Conservation (phyloP, 805 yeast species). For the Tetrapisispora arboricola region DNA sequence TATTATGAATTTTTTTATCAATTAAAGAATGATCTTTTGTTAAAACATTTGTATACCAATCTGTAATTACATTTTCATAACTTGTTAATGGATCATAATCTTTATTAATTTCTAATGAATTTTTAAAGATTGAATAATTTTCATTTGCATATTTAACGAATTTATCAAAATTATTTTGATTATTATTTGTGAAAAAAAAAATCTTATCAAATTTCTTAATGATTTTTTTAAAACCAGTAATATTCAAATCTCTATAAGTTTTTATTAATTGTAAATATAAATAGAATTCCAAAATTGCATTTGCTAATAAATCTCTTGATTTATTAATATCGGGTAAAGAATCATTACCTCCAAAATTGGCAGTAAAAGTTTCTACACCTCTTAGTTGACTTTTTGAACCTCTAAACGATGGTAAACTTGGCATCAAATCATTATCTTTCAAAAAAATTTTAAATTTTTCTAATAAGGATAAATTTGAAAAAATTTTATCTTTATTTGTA, state of each 20-base stretch:
- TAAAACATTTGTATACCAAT: constrained; percentile 33
- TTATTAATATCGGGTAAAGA: constrained; percentile 1
- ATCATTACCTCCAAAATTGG: neutral
- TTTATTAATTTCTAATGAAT: constrained; percentile 13
- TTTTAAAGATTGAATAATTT: constrained; percentile 21
- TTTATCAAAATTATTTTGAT: constrained; percentile 17
- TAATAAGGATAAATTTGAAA: neutral
- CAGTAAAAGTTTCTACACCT: constrained; percentile 3
- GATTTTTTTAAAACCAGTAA: constrained; percentile 83
- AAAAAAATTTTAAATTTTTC: neutral
- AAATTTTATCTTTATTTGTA: neutral
- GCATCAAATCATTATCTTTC: constrained; percentile 1
- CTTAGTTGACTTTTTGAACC: neutral
- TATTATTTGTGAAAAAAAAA: constrained; percentile 5
- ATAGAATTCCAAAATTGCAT: constrained; percentile 26
- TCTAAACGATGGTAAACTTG: neutral
- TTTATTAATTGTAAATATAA: constrained; percentile 25
- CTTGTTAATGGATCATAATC: constrained; percentile 22
- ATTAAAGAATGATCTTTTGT: constrained; percentile 14
- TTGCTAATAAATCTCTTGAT: constrained; percentile 13
- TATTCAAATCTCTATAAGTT: constrained; percentile 57
- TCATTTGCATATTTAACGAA: constrained; percentile 22
- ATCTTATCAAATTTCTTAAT: constrained; percentile 81
- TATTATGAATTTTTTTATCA: constrained; percentile 20
- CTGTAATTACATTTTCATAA: constrained; percentile 26